A percentile compares a stretch with the other conserved stretches of the same genome.
These are phyloP conservation scores for Apophysomyces ossiformis DNA, from an alignment of 371 early-diverging fungal species.

Conservation along the genomic window DNA sequence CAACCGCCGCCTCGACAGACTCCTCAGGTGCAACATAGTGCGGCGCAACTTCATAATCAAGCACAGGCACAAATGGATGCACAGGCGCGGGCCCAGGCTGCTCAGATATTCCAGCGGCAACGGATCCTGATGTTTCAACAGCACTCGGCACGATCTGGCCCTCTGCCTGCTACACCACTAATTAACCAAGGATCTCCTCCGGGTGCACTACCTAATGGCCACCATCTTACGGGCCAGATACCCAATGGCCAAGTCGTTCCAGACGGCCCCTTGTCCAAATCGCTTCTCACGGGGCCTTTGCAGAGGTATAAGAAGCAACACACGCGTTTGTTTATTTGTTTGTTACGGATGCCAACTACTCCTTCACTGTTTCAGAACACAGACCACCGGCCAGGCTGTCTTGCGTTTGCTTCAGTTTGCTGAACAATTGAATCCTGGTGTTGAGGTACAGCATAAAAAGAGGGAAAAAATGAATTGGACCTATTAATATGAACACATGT, in stretches of 20 bases:
- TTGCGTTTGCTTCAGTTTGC: conserved; percentile 49
- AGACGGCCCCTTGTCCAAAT: conserved; percentile 11
- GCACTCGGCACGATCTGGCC: conserved; percentile 1
- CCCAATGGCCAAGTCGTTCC: conserved; percentile 8
- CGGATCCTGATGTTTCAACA: conserved; percentile 3
- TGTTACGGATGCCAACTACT: conserved; percentile 8
- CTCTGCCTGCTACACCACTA: neutral
- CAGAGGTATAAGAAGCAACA: conserved; percentile 6
- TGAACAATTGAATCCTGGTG: conserved; percentile 43
- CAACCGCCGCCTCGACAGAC: conserved; percentile 4
- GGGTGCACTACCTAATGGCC: neutral
- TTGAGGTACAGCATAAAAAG: conserved; percentile 25
- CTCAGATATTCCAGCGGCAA: neutral
- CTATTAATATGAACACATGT: conserved; percentile 8
- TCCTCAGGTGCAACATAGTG: conserved; percentile 7
- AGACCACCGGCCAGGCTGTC: conserved; percentile 37
- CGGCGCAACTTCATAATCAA: conserved; percentile 6
- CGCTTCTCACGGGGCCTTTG: conserved; percentile 9
- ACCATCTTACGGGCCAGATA: neutral
- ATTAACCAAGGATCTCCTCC: conserved; percentile 4
- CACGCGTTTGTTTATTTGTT: conserved; percentile 8
- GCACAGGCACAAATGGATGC: conserved; percentile 9
- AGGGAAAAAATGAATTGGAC: conserved; percentile 4
- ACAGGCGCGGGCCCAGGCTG: conserved; percentile 9
- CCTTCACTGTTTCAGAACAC: conserved; percentile 8